Percentiles rank a stretch among this genome's conserved stretches.
Conservation (phyloP, 345 rosid species). For the Eucalyptus marginata region DNA sequence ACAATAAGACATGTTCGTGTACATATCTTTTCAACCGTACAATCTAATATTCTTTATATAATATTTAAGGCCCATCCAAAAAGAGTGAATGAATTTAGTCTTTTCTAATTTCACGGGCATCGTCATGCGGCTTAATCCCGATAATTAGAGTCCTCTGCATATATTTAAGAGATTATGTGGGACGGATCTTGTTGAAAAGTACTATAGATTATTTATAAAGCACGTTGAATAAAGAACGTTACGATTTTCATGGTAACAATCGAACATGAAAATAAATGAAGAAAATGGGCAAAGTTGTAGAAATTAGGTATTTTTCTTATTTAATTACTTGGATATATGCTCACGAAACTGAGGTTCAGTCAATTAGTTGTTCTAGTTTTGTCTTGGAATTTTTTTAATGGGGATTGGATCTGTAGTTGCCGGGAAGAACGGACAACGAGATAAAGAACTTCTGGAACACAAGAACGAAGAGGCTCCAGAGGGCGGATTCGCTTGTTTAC, state of each 20-base stretch:
- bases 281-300: neutral
- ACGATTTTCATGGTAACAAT: neutral
- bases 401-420: slow-evolving; percentile 25
- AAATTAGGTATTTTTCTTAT: neutral
- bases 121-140: fast-evolving
- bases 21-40: neutral
- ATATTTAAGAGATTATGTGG: neutral
- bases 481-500: slow-evolving; percentile 62
- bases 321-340: neutral
- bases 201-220: neutral
- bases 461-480: slow-evolving; percentile 51
- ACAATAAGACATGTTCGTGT: neutral
- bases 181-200: neutral
- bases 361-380: neutral
- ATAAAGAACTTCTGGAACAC: slow-evolving; percentile 91
- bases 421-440: slow-evolving; percentile 86
- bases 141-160: neutral
- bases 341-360: neutral
- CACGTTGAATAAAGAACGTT: fast-evolving
- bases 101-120: neutral
- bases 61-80: neutral
- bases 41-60: neutral
- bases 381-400: neutral
- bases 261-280: neutral
- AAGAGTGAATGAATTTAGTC: neutral